A percentile compares a stretch with the other conserved stretches of the same genome.
phyloP scores from a whole-genome alignment of 2,329 filamentous ascomycete species.

The Paramyrothecium roridum region DNA sequence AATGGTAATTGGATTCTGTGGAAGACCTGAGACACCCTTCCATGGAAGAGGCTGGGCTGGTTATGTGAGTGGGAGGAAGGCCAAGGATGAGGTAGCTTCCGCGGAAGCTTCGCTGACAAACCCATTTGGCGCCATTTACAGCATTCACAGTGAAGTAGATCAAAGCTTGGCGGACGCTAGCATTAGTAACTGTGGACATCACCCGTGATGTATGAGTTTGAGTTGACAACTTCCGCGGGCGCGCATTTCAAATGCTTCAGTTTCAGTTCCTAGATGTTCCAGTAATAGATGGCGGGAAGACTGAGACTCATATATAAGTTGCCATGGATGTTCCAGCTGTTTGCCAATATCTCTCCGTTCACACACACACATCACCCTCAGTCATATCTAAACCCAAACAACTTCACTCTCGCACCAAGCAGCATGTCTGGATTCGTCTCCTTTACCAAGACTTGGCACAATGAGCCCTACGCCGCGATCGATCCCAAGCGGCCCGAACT shows the following conservation, averaged over 20 bases:
- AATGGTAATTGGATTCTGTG: not conserved
- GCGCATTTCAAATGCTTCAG: not conserved
- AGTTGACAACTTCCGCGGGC: not conserved
- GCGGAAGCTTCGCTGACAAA: not conserved
- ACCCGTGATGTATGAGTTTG: not conserved
- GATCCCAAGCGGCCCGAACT: slow-evolving; percentile 24
- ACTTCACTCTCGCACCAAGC: not conserved
- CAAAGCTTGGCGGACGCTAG: not conserved
- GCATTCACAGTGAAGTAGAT: not conserved
- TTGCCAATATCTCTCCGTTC: not conserved
- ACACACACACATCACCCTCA: not conserved
- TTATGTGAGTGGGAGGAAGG: not conserved
- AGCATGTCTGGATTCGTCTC: not conserved
- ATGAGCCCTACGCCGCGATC: slow-evolving; percentile 22
- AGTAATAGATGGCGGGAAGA: not conserved
- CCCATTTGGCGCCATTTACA: not conserved
- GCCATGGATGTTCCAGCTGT: not conserved
- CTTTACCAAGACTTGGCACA: slow-evolving; percentile 17
- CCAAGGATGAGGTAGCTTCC: not conserved
- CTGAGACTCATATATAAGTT: not conserved
- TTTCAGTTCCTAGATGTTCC: not conserved
- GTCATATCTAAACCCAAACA: not conserved
- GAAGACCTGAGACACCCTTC: not conserved
- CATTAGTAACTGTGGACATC: not conserved
- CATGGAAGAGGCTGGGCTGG: not conserved